Conservation (phyloP, 495 filamentous ascomycete genomes). For the Penicillium paradoxum region DNA sequence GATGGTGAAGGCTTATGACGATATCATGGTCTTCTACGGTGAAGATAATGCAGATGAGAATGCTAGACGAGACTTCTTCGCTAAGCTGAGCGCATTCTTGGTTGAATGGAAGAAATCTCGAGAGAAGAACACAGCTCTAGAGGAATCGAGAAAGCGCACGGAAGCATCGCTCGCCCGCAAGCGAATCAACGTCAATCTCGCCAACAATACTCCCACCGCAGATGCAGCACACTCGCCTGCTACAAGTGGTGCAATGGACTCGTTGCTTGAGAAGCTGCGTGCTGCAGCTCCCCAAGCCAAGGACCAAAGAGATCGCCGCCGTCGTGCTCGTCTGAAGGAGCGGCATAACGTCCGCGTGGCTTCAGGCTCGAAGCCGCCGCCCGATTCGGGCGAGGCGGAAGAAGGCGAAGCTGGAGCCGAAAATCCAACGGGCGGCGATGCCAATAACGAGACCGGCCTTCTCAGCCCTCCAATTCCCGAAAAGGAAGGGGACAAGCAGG, state of each 20-base stretch:
- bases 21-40: slow-evolving; percentile 95
- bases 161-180: slow-evolving; percentile 90
- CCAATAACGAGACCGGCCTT: slow-evolving; percentile 30
- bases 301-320: slow-evolving; percentile 81
- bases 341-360: slow-evolving; percentile 89
- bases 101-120: slow-evolving; percentile 92
- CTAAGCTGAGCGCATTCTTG: slow-evolving; percentile 89
- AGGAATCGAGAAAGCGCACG: slow-evolving; percentile 77
- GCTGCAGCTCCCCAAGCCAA: slow-evolving; percentile 85
- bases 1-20: slow-evolving; percentile 84
- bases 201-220: slow-evolving; percentile 36
- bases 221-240: slow-evolving; percentile 60
- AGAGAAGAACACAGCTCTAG: slow-evolving; percentile 81
- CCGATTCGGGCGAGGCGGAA: slow-evolving; percentile 41
- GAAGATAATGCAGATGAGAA: slow-evolving; percentile 91
- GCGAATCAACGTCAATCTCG: slow-evolving; percentile 59
- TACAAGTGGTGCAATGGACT: slow-evolving; percentile 90
- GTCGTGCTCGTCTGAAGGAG: slow-evolving; percentile 82
- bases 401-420: slow-evolving; percentile 21
- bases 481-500: slow-evolving; percentile 36
- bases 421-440: slow-evolving; percentile 19
- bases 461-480: slow-evolving; percentile 35
- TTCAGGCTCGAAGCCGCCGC: slow-evolving; percentile 75
- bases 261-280: slow-evolving; percentile 89
- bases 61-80: slow-evolving; percentile 93